phyloP scores from a whole-genome alignment of 2,329 filamentous ascomycete species.

The Phialemonium atrogriseum region DNA sequence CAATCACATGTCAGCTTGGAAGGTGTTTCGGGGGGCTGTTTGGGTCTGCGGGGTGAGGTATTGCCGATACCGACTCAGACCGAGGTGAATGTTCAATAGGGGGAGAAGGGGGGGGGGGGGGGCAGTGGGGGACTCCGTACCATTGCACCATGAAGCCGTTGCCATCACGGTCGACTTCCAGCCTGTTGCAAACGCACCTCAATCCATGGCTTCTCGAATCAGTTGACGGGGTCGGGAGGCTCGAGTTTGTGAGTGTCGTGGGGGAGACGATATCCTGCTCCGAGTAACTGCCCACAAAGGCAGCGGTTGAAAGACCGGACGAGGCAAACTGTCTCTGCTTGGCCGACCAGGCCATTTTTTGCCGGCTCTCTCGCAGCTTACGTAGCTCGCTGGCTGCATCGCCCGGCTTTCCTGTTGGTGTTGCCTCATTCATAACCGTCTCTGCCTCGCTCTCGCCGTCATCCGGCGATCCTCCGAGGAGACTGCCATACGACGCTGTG shows the following conservation, averaged over 20 bases:
- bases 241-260: conserved; percentile 40
- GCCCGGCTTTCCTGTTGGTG: conserved; percentile 25
- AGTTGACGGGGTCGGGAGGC: conserved; percentile 36
- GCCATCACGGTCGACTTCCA: conserved; percentile 31
- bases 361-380: conserved; percentile 45
- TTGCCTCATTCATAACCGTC: conserved; percentile 41
- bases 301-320: conserved; percentile 13
- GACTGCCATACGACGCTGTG: conserved; percentile 29
- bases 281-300: conserved; percentile 18
- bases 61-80: no score
- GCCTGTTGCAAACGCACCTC: conserved; percentile 47
- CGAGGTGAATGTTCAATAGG: not conserved
- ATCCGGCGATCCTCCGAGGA: conserved; percentile 19
- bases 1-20: conserved; percentile 7
- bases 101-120: not conserved
- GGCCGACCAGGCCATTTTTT: conserved; percentile 17
- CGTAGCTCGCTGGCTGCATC: conserved; percentile 54
- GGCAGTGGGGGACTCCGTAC: conserved; percentile 30
- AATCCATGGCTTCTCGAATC: conserved; percentile 33
- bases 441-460: conserved; percentile 51
- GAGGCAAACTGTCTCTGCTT: conserved; percentile 27
- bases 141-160: conserved; percentile 55
- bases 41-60: no score
- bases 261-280: conserved; percentile 38
- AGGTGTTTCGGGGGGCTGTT: no score